Evolutionary conservation across 257 asterid species (phyloP).

Genomic region (Rhazya stricta): DNA sequence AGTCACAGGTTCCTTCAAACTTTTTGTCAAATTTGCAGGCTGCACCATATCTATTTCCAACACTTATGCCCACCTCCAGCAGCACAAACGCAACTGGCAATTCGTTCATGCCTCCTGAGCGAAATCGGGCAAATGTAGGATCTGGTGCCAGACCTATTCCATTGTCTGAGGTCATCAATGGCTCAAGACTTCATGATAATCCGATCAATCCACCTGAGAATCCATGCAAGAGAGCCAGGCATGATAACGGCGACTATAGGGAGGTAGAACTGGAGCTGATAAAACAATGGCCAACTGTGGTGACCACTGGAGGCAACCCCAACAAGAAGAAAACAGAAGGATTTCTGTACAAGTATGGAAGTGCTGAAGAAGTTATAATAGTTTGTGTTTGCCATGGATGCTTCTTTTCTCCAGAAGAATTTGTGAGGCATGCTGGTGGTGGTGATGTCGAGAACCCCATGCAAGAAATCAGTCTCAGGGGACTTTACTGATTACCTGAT

Average conservation of each 20-base stretch:
- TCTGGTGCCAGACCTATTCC: not conserved
- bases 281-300: constrained; percentile 15
- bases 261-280: not conserved
- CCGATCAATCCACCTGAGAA: not conserved
- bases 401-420: constrained; percentile 21
- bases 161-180: not conserved
- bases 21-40: not conserved
- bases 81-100: not conserved
- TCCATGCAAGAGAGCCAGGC: not conserved
- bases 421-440: constrained; percentile 28
- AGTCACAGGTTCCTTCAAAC: not conserved
- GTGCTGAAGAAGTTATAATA: constrained; percentile 10
- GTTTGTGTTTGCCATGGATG: constrained; percentile 26
- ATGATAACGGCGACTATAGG: not conserved
- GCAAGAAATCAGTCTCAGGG: not conserved
- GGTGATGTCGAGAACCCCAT: constrained; percentile 9
- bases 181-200: not conserved
- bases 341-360: constrained; percentile 9
- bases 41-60: too few species aligned
- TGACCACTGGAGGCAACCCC: constrained; percentile 16
- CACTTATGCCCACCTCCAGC: not conserved
- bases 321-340: constrained; percentile 18
- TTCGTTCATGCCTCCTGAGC: not conserved
- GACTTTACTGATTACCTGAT: not conserved
- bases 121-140: not conserved